Conservation (phyloP, 352 stramenopile species). For the Phytophthora tubulina region DNA sequence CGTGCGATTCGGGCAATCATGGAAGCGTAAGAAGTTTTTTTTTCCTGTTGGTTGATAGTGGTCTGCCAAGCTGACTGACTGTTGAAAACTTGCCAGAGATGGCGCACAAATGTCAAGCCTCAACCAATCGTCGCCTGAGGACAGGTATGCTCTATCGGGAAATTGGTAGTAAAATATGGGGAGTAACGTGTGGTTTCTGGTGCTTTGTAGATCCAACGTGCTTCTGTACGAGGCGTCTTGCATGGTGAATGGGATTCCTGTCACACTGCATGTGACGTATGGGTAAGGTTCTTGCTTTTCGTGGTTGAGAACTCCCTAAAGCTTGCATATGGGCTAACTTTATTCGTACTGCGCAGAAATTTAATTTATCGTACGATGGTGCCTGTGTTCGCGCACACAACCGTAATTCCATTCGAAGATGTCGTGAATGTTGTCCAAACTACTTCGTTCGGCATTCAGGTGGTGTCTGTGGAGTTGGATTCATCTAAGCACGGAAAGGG, state of each 20-base stretch:
- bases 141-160: slow-evolving; percentile 36
- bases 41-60: background rate
- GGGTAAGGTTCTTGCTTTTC: slow-evolving; percentile 47
- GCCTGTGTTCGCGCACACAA: slow-evolving; percentile 76
- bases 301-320: background rate
- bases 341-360: slow-evolving; percentile 34
- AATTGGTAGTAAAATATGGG: background rate
- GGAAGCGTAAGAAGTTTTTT: slow-evolving; percentile 55
- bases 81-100: slow-evolving; percentile 40
- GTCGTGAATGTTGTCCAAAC: slow-evolving; percentile 63
- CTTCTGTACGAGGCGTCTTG: slow-evolving; percentile 84
- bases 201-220: slow-evolving; percentile 61
- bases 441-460: slow-evolving; percentile 73
- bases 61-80: background rate
- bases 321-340: background rate
- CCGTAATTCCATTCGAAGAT: slow-evolving; percentile 68
- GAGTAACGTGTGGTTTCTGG: slow-evolving; percentile 3
- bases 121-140: slow-evolving; percentile 39
- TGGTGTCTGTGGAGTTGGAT: slow-evolving; percentile 63
- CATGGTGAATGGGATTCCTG: slow-evolving; percentile 76
- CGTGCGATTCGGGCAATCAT: slow-evolving; percentile 70
- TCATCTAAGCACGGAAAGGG: slow-evolving; percentile 53
- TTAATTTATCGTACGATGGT: slow-evolving; percentile 84
- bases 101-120: slow-evolving; percentile 59
- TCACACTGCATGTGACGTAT: slow-evolving; percentile 80